Percentiles rank a stretch among this genome's conserved stretches.
Evolutionary conservation across 1,139 yeast genomes (phyloP).

Genomic region (Blastobotrys malaysiensis): DNA sequence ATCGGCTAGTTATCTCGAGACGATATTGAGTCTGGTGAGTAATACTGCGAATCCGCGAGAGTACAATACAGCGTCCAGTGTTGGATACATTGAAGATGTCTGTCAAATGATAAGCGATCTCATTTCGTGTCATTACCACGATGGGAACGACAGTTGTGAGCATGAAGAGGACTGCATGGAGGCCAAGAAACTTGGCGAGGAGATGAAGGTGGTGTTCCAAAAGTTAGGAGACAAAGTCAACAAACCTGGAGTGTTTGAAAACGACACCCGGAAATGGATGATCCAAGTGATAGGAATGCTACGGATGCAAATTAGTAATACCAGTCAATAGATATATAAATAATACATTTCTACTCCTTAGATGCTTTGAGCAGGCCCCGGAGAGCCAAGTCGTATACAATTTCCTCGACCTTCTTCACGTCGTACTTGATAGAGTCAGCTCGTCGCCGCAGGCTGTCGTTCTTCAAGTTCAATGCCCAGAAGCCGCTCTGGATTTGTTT

Average conservation of each 20-base stretch:
- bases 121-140: not conserved
- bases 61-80: not conserved
- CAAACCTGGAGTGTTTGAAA: conserved; percentile 19
- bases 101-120: not conserved
- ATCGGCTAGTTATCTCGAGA: conserved; percentile 21
- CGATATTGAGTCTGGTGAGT: conserved; percentile 12
- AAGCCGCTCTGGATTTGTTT: conserved; percentile 32
- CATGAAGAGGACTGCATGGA: not conserved
- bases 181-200: conserved; percentile 18
- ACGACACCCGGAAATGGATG: conserved; percentile 23
- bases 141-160: not conserved
- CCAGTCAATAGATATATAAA: conserved; percentile 14
- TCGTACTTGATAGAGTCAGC: conserved; percentile 33
- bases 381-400: conserved; percentile 30
- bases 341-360: not conserved
- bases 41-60: not conserved
- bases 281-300: conserved; percentile 25
- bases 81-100: not conserved
- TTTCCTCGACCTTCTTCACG: conserved; percentile 34
- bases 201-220: conserved; percentile 11
- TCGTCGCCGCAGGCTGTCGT: conserved; percentile 31
- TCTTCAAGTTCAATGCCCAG: conserved; percentile 30
- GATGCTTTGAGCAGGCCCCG: conserved; percentile 19
- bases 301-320: conserved; percentile 20
- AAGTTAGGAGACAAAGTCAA: conserved; percentile 11